Evolutionary conservation across 169 alveolate genomes (phyloP), one percentile per base, ranked within the genome.

Genomic region (Ichthyophthirius multifiliis): DNA sequence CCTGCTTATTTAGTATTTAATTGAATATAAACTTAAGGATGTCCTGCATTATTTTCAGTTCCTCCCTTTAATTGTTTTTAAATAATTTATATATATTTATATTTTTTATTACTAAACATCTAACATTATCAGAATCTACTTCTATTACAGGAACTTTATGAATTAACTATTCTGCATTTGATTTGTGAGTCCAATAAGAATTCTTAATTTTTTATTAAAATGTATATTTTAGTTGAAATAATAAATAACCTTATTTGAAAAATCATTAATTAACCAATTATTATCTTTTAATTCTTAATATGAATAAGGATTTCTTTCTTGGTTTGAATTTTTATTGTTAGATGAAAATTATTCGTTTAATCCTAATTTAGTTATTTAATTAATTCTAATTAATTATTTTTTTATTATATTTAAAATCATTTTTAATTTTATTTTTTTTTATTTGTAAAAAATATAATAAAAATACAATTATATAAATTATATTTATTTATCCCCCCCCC

Each of bases 21-120:
- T 73, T 81, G n/a, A 20, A 81, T 81, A 71, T 81, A 81, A 18
- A 81, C 86, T 55, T 81, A 55, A 71, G 86, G 86, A 73, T 81
- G 86, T 20, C 86, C 86, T 34, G 86, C 86, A 81, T 81, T 81
- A 43, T 71, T 81, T 35, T 81, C 73, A 20, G 86, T 81, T 37
- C 86, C 86, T 23, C 86, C 86, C 86, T 78, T n/a, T n/a, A n/a
- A 65, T 65, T 65, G n/a, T 39, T 7, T 18, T 20, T 37, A n/a
- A 23, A 63, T 10, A 7, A 41, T 62, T 12, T 43, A 0, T 20
- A 27, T 43, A 31, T 55, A 48, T 48, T 48, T 48, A 5, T 4
- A 10, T n/a, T 48, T 46, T 46, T 4, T 46, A 18, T 27, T 55
- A 55, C 71, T 13, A 81, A 41, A 47, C 86, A 81, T 81, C 86